Base-by-base conservation (phyloP, 352 stramenopile species). In the Phytophthora palmivora region DNA sequence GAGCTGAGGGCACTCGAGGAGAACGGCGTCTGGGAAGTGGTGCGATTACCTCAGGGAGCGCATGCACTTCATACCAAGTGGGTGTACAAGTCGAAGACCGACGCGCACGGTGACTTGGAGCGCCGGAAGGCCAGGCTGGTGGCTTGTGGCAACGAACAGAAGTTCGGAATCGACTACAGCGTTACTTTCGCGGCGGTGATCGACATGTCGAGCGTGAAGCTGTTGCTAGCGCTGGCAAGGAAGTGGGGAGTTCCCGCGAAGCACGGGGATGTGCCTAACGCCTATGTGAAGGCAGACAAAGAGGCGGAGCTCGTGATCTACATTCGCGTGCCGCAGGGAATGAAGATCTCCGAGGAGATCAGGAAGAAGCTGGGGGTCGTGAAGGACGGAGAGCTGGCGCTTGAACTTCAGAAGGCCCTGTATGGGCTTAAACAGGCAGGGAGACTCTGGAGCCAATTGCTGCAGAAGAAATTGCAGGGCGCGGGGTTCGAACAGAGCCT, bases 241-340 rank as follows among this genome's bases (percentile, higher is more conserved):
- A 33, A 57, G 9, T 57, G 18, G 47, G 0, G 33, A 10, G 34
- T 55, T 3, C 47, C 47, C 19, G 47, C 47, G n/a, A n/a, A n/a
- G n/a, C n/a, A n/a, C n/a, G n/a, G n/a, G n/a, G n/a, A n/a, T n/a
- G n/a, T n/a, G n/a, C 63, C 67, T 10, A 74, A 69, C 28, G 60
- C 68, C 4, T 78, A 81, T 28, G 41, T 71, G 1, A 71, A 76
- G 34, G 68, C 56, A 1, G 37, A 52, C 1, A 58, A 58, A 7
- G 64, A 78, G 24, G n/a, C 55, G 0, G 41, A 55, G 9, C 16
- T 52, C 15, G 18, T 32, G 4, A 32, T 32, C 26, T 8, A 52
- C 26, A 52, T 46, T 10, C 32, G 3, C 9, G 32, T 32, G 8
- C 8, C 26, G 26, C 26, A 32, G 26, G 26, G 26, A 32, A 32